Percentiles rank a stretch among this genome's conserved stretches.
Conservation (phyloP, 1,284 basidiomycete genomes). For the Papiliotrema nemorosa region DNA sequence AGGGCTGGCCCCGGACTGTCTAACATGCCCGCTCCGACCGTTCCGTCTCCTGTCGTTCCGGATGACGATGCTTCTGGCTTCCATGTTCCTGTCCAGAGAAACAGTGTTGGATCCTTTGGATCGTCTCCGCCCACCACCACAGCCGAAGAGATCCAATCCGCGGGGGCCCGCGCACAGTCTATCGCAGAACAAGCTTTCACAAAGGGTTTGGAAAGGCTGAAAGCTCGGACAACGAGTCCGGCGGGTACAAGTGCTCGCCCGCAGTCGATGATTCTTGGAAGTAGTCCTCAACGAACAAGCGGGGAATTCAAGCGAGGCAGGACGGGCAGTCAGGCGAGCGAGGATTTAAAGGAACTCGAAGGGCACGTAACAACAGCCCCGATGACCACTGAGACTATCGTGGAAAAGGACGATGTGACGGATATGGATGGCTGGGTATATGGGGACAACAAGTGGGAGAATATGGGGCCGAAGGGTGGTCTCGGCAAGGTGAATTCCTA, state of each 20-base stretch:
- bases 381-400: constrained; percentile 22
- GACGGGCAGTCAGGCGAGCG: constrained; percentile 29
- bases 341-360: constrained; percentile 14
- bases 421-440: constrained; percentile 91
- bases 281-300: constrained; percentile 14
- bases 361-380: neutral
- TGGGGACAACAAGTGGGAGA: constrained; percentile 95
- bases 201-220: constrained; percentile 48
- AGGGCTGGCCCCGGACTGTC: constrained; percentile 19
- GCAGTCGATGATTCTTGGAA: neutral
- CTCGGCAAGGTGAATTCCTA: constrained; percentile 68
- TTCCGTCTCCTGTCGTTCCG: constrained; percentile 13
- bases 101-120: neutral
- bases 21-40: constrained; percentile 1
- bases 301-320: constrained; percentile 19
- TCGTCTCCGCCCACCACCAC: constrained; percentile 11
- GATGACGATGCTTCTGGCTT: constrained; percentile 4
- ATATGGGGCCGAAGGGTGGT: constrained; percentile 67
- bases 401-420: constrained; percentile 54
- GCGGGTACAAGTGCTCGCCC: constrained; percentile 4
- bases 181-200: constrained; percentile 51
- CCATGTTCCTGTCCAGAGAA: neutral
- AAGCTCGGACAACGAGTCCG: constrained; percentile 31
- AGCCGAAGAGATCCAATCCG: constrained; percentile 8
- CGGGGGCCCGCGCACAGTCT: constrained; percentile 27